Evolutionary conservation across 1,284 basidiomycete genomes (phyloP), one percentile per base, ranked within the genome.

Genomic region (Amylostereum areolatum): DNA sequence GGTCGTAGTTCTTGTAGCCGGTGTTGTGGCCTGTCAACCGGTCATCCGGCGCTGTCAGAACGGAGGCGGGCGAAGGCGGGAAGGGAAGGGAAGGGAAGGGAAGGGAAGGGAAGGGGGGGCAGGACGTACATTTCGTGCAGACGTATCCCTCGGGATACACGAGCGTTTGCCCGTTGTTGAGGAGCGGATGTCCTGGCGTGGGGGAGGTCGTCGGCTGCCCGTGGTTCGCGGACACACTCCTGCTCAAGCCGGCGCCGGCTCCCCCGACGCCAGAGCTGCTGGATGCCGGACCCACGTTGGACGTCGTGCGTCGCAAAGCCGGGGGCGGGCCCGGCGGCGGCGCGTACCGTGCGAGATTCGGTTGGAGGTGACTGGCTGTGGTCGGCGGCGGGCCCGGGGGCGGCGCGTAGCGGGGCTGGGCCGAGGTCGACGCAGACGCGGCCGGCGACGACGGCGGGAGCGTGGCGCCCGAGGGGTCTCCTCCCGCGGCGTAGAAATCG

Each of bases 1-100:
- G 84, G 60, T 89, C 83, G 40, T 69, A 71, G 50, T 77, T 70
- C 64, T 85, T 85, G 66, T 83, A 89, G 2, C 87, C 87, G 0
- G 76, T 80, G 60, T 89, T 88, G 36, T 71, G 69, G 59, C 86
- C 86, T 89, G 49, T 24, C n/a, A 11, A 24, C 40, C 36, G 39
- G 39, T 11, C n/a, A n/a, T n/a, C n/a, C n/a, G n/a, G 35, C 18
- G 29, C 34, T 9, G 32, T 35, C 32, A 48, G 18, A 39, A 36
- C 4, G 9, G 37, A 32, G 37, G 5, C 34, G 34, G 34, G n/a
- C 8, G 8, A 35, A n/a, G 24, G 28, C 18, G 25, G 46, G 27
- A 51, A 11, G 36, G 7, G 18, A 48, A 5, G 30, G 30, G 24
- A 10, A 45, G 12, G 29, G 33, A 42, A 45, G 45, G 35, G n/a